A percentile compares a stretch with the other conserved stretches of the same genome.
Conservation (phyloP, 352 stramenopile species). For the Pythium vanterpoolii region DNA sequence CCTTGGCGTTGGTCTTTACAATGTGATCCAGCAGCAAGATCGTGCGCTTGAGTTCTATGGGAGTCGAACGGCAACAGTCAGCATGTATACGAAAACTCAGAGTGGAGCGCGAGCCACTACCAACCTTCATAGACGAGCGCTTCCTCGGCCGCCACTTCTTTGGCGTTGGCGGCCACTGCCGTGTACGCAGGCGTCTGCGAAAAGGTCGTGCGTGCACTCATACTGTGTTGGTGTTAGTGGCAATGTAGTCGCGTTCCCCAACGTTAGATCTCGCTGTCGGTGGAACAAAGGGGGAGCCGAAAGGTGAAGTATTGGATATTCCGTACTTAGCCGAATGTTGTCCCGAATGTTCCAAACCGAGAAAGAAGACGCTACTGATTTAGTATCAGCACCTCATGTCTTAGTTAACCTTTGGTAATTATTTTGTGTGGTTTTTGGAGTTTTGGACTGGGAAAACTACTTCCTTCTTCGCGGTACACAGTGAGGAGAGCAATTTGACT, state of each 20-base stretch:
- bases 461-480: too few relatives aligned
- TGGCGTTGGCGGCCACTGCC: constrained; percentile 30
- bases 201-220: constrained; percentile 76
- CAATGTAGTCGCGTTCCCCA: neutral
- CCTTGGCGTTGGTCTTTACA: constrained; percentile 83
- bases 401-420: too few relatives aligned
- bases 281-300: neutral
- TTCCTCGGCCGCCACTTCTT: constrained; percentile 58
- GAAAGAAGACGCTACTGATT: too few relatives aligned
- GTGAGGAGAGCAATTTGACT: too few relatives aligned
- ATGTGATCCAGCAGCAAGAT: constrained; percentile 68
- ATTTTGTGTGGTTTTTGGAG: too few relatives aligned
- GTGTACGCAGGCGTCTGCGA: constrained; percentile 69
- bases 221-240: constrained; percentile 15
- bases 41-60: constrained; percentile 69
- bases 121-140: constrained; percentile 54
- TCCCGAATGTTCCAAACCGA: neutral
- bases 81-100: neutral
- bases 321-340: constrained; percentile 12
- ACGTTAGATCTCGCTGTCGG: constrained; percentile 10
- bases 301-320: constrained; percentile 24
- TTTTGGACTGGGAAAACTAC: too few relatives aligned
- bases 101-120: neutral
- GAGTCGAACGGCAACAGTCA: neutral
- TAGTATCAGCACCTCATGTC: too few relatives aligned